These are phyloP conservation scores for Domatiomyces globalis DNA, from an alignment of 2,329 filamentous ascomycete species.

Conservation along the genomic window DNA sequence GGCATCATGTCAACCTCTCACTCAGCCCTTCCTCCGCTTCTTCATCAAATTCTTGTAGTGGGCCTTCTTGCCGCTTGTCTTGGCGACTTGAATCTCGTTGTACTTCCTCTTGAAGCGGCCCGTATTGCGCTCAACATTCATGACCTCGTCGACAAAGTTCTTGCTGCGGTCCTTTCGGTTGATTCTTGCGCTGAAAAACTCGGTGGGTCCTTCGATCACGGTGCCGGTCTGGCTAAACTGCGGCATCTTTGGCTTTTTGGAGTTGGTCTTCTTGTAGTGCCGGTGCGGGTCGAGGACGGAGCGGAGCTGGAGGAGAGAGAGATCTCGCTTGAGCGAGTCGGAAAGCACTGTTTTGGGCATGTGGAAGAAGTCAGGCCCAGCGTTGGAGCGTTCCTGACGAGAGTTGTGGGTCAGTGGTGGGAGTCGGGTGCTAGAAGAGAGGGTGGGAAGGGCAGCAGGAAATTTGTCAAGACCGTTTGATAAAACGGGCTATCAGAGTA, in stretches of 20 bases:
- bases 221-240: slow-evolving; percentile 82
- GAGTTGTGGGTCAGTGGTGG: slow-evolving; percentile 12
- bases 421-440: background rate
- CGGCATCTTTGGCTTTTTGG: slow-evolving; percentile 53
- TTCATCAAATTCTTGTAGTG: slow-evolving; percentile 70
- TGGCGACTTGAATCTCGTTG: slow-evolving; percentile 64
- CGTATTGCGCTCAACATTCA: slow-evolving; percentile 51
- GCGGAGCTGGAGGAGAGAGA: slow-evolving; percentile 81
- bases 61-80: slow-evolving; percentile 75
- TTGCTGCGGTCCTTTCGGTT: slow-evolving; percentile 76
- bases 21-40: slow-evolving; percentile 30
- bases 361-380: slow-evolving; percentile 75
- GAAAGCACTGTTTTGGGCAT: slow-evolving; percentile 74
- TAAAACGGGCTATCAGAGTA: slow-evolving; percentile 45
- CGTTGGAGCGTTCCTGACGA: slow-evolving; percentile 45
- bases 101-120: slow-evolving; percentile 79
- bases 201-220: slow-evolving; percentile 74
- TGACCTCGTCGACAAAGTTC: slow-evolving; percentile 72
- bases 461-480: slow-evolving; percentile 1
- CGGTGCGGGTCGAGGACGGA: slow-evolving; percentile 76
- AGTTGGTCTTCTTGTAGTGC: slow-evolving; percentile 75
- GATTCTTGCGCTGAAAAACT: slow-evolving; percentile 69
- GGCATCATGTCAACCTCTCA: background rate
- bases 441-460: too few relatives aligned
- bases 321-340: slow-evolving; percentile 70